Evolutionary conservation across 768 basidiomycete species (phyloP), one percentile per base, ranked within the genome.

Genomic region (Xerocomellus intermedius): DNA sequence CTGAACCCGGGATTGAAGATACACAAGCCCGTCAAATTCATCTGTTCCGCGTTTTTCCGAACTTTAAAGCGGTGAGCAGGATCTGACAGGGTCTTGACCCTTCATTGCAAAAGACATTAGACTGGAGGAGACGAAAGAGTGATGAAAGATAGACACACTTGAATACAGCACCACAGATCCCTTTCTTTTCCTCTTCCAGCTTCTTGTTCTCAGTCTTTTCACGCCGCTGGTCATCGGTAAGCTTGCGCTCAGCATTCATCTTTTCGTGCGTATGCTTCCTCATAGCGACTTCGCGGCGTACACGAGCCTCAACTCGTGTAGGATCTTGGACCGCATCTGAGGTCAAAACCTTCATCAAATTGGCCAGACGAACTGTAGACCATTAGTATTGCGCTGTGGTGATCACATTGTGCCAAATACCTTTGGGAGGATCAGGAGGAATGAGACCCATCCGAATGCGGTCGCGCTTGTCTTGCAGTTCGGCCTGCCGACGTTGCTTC

Each of bases 311-410:
- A 4, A 99, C 93, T 48, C 94, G 86, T 2, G 97, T 99, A 0
- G 97, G 97, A 69, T 98, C 97, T 81, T 94, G 91, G 24, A 99
- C 87, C 0, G 95, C 96, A 65, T 98, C 94, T 9, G 91, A 91
- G 0, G 97, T 98, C 26, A 99, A 78, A 16, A 99, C 97, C 67
- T 93, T 94, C 95, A 98, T 98, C 68, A 98, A 73, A 72, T 99
- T 99, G 39, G 91, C 84, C 56, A 99, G 78, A 28, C 94, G 92
- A 54, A 99, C 96, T 94, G 56, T 9, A 55, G 43, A 19, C 32
- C 3, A 13, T 44, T 19, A 56, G 37, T 5, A 37, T 42, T 8
- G 24, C 5, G 33, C 10, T 2, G 8, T 24, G 17, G 19, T 33
- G 8, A 30, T 21, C 14, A 19, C 1, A 24, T n/a, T 6, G 16